phyloP scores from a whole-genome alignment of 805 yeast genomes.

The Debaryomyces maramus region DNA sequence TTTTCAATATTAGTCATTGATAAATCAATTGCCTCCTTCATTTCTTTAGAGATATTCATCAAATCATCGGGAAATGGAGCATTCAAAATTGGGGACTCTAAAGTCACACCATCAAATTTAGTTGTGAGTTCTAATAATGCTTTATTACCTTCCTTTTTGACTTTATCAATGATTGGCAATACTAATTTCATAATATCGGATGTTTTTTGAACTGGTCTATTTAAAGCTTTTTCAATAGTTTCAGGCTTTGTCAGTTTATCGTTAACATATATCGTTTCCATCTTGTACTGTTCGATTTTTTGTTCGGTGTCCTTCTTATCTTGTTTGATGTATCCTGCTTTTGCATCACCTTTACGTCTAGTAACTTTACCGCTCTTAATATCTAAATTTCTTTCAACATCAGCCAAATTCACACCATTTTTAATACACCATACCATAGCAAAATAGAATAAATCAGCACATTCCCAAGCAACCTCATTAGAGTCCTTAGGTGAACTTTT shows the following conservation, averaged over 20 bases:
- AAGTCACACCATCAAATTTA: constrained; percentile 83
- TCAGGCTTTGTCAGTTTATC: constrained; percentile 38
- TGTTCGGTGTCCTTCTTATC: constrained; percentile 13
- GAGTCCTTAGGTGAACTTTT: constrained; percentile 21
- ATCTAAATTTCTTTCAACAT: constrained; percentile 82
- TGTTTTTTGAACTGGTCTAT: constrained; percentile 95
- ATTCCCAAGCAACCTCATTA: constrained; percentile 86
- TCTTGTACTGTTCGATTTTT: constrained; percentile 41
- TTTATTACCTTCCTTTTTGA: constrained; percentile 74
- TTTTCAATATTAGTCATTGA: constrained; percentile 85
- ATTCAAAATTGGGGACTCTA: constrained; percentile 67
- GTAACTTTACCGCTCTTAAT: constrained; percentile 82
- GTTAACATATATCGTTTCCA: constrained; percentile 49
- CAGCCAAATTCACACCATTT: constrained; percentile 75
- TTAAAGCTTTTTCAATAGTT: constrained; percentile 58
- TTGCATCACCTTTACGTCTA: constrained; percentile 95
- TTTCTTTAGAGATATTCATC: constrained; percentile 70
- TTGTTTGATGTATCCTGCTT: constrained; percentile 59
- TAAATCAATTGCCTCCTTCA: constrained; percentile 83
- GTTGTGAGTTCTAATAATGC: constrained; percentile 88
- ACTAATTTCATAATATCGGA: constrained; percentile 91
- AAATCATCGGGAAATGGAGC: constrained; percentile 86
- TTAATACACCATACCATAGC: constrained; percentile 56
- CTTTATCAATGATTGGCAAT: constrained; percentile 81
- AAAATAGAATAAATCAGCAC: constrained; percentile 80